A percentile compares a stretch with the other conserved stretches of the same genome.
phyloP scores from a whole-genome alignment of 495 filamentous ascomycete genomes.

The Xylaria bambusicola region DNA sequence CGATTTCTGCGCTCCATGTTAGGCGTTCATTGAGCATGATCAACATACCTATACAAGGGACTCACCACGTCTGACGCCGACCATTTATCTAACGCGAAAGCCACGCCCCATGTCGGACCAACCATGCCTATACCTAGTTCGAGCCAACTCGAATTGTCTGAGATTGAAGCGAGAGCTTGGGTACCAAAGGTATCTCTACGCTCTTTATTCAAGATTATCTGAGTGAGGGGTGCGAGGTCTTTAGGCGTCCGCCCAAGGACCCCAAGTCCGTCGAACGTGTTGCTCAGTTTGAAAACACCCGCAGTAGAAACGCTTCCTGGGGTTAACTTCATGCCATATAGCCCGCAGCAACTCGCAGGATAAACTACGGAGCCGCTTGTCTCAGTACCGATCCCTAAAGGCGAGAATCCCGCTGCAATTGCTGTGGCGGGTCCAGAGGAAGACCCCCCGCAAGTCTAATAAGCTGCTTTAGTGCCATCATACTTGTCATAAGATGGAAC shows the following conservation, averaged over 20 bases:
- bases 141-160: not conserved
- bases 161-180: not conserved
- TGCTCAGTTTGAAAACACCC: not conserved
- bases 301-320: not conserved
- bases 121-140: conserved; percentile 17
- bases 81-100: conserved; percentile 12
- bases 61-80: conserved; percentile 11
- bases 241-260: not conserved
- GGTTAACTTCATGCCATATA: conserved; percentile 33
- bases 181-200: not conserved
- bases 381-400: conserved; percentile 46
- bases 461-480: not conserved
- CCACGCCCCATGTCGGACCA: conserved; percentile 7
- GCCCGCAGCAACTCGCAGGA: conserved; percentile 38
- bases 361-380: conserved; percentile 43
- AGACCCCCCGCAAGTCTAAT: conserved; percentile 44
- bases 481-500: too few relatives aligned
- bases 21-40: not conserved
- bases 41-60: not conserved
- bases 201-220: not conserved
- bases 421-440: conserved; percentile 47
- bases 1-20: conserved; percentile 2
- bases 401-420: conserved; percentile 42
- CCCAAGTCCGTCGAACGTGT: conserved; percentile 1
- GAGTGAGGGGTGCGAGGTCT: not conserved